phyloP scores from a whole-genome alignment of 2,329 filamentous ascomycete species.

The Ceratocystis diversiconidia region DNA sequence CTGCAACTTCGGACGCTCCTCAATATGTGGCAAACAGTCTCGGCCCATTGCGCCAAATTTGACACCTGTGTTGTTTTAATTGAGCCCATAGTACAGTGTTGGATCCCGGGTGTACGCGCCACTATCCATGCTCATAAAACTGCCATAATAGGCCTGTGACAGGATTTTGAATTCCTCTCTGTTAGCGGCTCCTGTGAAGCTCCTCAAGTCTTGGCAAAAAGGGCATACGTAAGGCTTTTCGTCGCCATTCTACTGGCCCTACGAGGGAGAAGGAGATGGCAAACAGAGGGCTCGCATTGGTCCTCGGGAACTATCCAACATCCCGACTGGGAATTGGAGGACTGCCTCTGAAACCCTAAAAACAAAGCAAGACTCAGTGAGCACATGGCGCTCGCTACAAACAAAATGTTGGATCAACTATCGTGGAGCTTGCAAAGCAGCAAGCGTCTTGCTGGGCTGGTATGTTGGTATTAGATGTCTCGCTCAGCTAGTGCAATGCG shows the following conservation, averaged over 20 bases:
- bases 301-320: background rate
- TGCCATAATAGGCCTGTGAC: background rate
- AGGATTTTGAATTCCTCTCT: background rate
- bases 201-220: background rate
- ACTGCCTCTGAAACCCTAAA: background rate
- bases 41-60: no score
- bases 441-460: no score
- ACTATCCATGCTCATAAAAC: background rate
- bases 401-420: no score
- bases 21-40: no score
- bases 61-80: no score
- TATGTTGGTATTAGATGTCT: no score
- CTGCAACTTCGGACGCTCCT: no score
- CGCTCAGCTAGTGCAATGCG: no score
- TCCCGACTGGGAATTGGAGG: background rate
- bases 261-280: background rate
- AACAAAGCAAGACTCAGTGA: background rate
- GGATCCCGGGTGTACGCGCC: background rate
- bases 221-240: slow-evolving; percentile 2
- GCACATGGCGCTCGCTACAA: background rate
- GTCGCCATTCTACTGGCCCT: background rate
- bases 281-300: background rate
- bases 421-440: no score
- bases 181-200: background rate
- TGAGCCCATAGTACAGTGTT: no score